phyloP scores from a whole-genome alignment of 306 rosid species.

The Rubus idaeus region DNA sequence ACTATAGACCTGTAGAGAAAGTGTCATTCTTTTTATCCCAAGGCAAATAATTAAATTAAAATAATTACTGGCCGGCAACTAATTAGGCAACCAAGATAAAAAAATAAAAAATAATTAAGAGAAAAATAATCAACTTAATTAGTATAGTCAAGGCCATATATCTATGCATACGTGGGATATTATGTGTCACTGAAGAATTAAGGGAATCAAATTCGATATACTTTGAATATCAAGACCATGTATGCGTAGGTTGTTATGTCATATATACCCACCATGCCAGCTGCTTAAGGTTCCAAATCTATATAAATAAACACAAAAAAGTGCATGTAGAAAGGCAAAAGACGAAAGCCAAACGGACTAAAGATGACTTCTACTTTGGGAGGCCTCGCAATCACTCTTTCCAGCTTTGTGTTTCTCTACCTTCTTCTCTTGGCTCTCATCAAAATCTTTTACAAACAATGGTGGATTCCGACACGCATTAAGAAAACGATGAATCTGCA shows the following conservation, averaged over 20 bases:
- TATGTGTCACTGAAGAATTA: not conserved
- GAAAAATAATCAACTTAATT: no score
- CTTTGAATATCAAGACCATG: not conserved
- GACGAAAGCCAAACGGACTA: not conserved
- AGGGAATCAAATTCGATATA: not conserved
- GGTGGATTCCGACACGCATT: conserved; percentile 34
- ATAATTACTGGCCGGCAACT: no score
- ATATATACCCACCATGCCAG: not conserved
- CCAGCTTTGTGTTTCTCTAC: not conserved
- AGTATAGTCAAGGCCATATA: no score
- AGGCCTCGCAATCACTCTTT: not conserved
- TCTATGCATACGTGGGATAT: not conserved
- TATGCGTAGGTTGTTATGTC: not conserved
- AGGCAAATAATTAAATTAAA: no score
- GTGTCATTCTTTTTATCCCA: no score
- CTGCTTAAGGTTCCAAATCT: not conserved
- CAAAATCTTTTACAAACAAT: conserved; percentile 20
- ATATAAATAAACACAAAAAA: no score
- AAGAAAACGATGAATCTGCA: conserved; percentile 9
- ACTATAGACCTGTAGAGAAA: no score
- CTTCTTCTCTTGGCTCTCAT: conserved; percentile 5
- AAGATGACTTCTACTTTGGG: not conserved
- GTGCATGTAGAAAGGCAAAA: not conserved
- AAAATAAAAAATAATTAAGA: no score
- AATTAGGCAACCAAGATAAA: no score